These are phyloP conservation scores for Plasmodium gonderi DNA, from an alignment of 169 alveolate species.

Conservation along the genomic window DNA sequence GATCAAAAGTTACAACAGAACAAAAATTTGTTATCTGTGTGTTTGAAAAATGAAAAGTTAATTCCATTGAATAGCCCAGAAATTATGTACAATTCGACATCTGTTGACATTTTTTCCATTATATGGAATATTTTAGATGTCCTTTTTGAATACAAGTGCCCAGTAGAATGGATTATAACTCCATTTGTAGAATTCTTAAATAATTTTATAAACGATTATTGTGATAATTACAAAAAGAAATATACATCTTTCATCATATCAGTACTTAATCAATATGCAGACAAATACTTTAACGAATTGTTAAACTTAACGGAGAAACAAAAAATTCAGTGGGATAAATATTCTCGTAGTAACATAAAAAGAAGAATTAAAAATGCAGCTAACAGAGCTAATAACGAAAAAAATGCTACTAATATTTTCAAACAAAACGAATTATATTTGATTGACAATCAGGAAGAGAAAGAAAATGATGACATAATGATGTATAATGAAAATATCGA, in stretches of 20 bases:
- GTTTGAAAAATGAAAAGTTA: slow-evolving; percentile 59
- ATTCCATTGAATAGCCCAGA: slow-evolving; percentile 44
- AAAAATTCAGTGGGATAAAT: slow-evolving; percentile 69
- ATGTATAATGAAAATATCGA: slow-evolving; percentile 22
- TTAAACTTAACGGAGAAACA: slow-evolving; percentile 61
- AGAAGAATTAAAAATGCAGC: not conserved
- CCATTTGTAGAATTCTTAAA: slow-evolving; percentile 58
- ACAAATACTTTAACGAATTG: slow-evolving; percentile 46
- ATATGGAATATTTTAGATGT: slow-evolving; percentile 60
- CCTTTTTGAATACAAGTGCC: slow-evolving; percentile 56
- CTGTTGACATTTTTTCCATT: slow-evolving; percentile 60
- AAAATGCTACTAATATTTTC: not conserved
- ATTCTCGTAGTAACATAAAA: slow-evolving; percentile 10
- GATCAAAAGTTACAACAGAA: slow-evolving; percentile 57
- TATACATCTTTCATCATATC: slow-evolving; percentile 68
- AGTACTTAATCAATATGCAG: slow-evolving; percentile 45
- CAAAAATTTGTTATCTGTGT: slow-evolving; percentile 17
- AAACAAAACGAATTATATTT: slow-evolving; percentile 11
- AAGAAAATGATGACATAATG: not conserved
- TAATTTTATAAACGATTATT: slow-evolving; percentile 46
- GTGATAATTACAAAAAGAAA: slow-evolving; percentile 59
- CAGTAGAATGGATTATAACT: slow-evolving; percentile 69
- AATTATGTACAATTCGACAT: slow-evolving; percentile 55
- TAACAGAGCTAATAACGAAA: not conserved
- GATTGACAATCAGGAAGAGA: not conserved